Base-by-base conservation (phyloP, 73 alveolate genomes). In the Blepharisma japonicum region DNA sequence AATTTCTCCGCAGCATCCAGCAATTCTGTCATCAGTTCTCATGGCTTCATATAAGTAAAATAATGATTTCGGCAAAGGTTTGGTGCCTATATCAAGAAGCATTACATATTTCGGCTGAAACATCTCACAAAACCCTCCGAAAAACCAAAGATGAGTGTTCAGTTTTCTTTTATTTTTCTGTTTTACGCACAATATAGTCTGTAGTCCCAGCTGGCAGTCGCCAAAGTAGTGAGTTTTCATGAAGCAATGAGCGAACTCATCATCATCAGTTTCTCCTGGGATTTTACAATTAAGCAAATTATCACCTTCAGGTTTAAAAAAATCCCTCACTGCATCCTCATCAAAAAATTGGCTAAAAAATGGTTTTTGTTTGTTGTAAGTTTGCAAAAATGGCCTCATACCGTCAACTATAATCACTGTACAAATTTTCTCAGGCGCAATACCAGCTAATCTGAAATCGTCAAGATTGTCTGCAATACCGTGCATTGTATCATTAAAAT, bases 401-500 rank as follows among this genome's bases (percentile, higher is more conserved):
- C 74, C 74, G 47, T 61, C 74, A 25, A 61, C 74, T 20, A 61
- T 61, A 14, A 61, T 25, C 2, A 61, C 23, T 2, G 47, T 14
- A 25, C 47, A n/a, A 9, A 61, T 61, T 61, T 61, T 25, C n/a
- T 61, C 18, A 20, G 11, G 39, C 14, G 74, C 18, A 5, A 61
- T 25, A 2, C 74, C 74, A 14, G 74, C 74, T 20, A 8, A 14
- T n/a, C 14, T 61, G 74, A 61, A 61, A 39, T 61, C 14, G 38
- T 61, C 47, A 2, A 70, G 80, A 45, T 80, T 80, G 45, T 81
- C 74, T 20, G 53, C 47, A 6, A 77, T 55, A 7, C 86, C 90
- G 6, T 68, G 47, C 47, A 83, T 39, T 4, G 90, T 77, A 5
- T 83, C 79, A 0, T 1, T 11, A 6, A 83, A 70, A 18, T 83